Base-by-base conservation (phyloP, 1,284 basidiomycete genomes). In the Ceratobasidium sp. region DNA sequence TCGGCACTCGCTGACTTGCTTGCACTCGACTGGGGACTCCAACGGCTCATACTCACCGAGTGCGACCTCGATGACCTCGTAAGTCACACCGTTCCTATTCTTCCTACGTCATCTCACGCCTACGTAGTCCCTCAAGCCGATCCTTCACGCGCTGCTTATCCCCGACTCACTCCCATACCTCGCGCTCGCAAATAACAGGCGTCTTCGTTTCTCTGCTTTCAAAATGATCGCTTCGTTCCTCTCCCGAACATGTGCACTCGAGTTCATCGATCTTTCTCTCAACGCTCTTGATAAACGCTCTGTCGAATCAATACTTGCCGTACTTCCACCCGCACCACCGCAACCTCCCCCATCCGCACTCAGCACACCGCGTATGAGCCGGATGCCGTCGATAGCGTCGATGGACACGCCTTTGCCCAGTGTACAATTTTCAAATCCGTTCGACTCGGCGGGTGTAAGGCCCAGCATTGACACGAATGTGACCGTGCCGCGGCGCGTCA, bases 71-170 rank as follows among this genome's bases (percentile, higher is more conserved):
- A 93, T 75, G 94, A 97, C 68, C 86, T 88, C 74, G 93, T 94
- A 78, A 76, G 88, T 82, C 31, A 76, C 19, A 71, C 46, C 43
- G 64, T n/a, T 62, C 31, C 41, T 56, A 27, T 41, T 59, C n/a
- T 59, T 29, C 5, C 29, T 19, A 29, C 46, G 41, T 74, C 79
- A 66, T 77, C 64, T 59, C 31, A 59, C 56, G 58, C 31, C 41
- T 34, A 8, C 61, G 29, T 77, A 95, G 91, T 89, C 88, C 56
- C 81, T 98, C 73, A 98, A 98, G 83, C 93, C 94, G 0, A 90
- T 98, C 22, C 84, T 98, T 0, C 96, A 98, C 80, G 90, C 95
- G 0, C 86, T 99, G 0, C 88, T 98, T 68, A 92, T 98, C 61
- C 92, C 93, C 22, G 89, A 89, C 24, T 89, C 90, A 0, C 84